Percentiles rank a stretch among this genome's conserved stretches.
These are phyloP conservation scores for Pilaira anomala DNA, from an alignment of 192 early-diverging fungal genomes.

Conservation along the genomic window DNA sequence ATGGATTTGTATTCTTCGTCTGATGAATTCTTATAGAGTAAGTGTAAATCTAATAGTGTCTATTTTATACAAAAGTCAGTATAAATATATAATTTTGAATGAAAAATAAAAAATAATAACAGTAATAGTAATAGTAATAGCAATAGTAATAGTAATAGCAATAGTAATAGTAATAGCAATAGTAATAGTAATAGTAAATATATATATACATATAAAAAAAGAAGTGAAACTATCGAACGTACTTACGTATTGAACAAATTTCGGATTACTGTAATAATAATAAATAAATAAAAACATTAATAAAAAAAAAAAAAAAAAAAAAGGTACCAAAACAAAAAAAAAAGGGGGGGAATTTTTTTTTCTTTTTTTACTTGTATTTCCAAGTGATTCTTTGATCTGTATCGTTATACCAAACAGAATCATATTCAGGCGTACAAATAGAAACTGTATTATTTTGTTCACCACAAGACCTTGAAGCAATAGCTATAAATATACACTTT, in stretches of 20 bases:
- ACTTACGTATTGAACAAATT: conserved; percentile 19
- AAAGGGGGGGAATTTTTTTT: background rate
- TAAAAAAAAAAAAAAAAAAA: background rate
- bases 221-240: no score
- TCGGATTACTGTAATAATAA: conserved; percentile 21
- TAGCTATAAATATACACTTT: conserved; percentile 5
- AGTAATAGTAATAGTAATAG: no score
- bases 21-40: background rate
- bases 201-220: background rate
- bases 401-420: conserved; percentile 27
- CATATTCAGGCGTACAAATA: conserved; percentile 23
- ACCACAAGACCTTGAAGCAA: conserved; percentile 13
- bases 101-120: no score
- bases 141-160: no score
- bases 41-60: background rate
- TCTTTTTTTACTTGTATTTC: conserved; percentile 37
- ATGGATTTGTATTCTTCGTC: conserved; percentile 16
- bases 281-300: background rate
- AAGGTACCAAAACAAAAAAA: no score
- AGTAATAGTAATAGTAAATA: background rate
- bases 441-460: conserved; percentile 12
- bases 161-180: no score
- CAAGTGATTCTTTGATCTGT: conserved; percentile 31
- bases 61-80: no score
- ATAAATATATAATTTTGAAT: no score